A percentile compares a stretch with the other conserved stretches of the same genome.
Evolutionary conservation across 1,284 basidiomycete species (phyloP).

Genomic region (Sporisorium iseilematis-ciliati): DNA sequence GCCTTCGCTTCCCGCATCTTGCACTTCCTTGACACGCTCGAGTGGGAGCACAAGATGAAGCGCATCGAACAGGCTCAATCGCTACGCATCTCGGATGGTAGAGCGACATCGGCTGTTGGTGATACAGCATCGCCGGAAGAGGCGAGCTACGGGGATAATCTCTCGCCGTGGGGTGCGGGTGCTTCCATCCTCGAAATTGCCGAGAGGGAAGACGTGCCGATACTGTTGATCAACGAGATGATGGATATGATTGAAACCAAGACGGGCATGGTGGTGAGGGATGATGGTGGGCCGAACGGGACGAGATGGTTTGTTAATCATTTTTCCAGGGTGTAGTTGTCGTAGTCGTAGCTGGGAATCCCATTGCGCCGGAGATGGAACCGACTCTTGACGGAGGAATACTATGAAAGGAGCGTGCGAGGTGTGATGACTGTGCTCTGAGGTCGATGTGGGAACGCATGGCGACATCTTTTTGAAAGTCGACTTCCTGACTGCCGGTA

Average conservation of each 20-base stretch:
- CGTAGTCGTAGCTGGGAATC: background rate
- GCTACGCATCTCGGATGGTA: constrained; percentile 25
- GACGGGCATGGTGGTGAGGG: constrained; percentile 57
- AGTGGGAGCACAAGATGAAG: constrained; percentile 44
- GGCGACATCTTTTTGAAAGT: too few species aligned
- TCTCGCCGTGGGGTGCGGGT: constrained; percentile 40
- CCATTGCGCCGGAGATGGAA: background rate
- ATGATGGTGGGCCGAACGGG: constrained; percentile 56
- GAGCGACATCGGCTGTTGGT: background rate
- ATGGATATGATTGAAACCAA: constrained; percentile 55
- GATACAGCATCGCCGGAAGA: constrained; percentile 15
- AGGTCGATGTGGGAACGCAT: too few species aligned
- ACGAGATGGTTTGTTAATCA: constrained; percentile 61
- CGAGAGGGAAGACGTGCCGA: constrained; percentile 49
- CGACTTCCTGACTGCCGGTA: too few species aligned
- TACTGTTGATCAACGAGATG: constrained; percentile 60
- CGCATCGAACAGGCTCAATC: constrained; percentile 46
- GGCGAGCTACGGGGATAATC: constrained; percentile 38
- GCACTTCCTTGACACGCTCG: constrained; percentile 46
- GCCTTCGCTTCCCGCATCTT: constrained; percentile 55
- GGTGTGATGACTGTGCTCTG: too few species aligned
- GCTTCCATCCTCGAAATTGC: constrained; percentile 62
- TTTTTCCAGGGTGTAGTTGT: constrained; percentile 27
- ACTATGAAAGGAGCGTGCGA: too few species aligned
- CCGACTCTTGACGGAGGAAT: too few species aligned